A percentile compares a stretch with the other conserved stretches of the same genome.
These are phyloP conservation scores for Gardenia jasminoides DNA, from an alignment of 257 asterid genomes.

Conservation along the genomic window DNA sequence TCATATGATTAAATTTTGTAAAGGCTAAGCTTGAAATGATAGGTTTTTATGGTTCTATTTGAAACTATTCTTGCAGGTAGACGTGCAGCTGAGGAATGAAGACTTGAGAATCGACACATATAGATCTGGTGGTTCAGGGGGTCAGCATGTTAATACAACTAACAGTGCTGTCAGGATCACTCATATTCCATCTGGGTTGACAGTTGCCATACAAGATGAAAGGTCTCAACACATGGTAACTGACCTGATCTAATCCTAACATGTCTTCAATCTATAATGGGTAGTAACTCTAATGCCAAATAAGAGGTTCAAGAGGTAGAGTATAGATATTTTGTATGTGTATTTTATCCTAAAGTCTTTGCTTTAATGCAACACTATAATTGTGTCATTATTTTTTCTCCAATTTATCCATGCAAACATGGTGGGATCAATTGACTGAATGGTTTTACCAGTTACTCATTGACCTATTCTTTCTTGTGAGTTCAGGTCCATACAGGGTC, in stretches of 20 bases:
- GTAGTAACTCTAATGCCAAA: not conserved
- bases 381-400: not conserved
- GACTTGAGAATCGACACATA: slow-evolving; percentile 88
- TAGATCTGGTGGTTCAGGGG: slow-evolving; percentile 96
- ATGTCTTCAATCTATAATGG: not conserved
- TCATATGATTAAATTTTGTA: slow-evolving; percentile 1
- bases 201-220: slow-evolving; percentile 88
- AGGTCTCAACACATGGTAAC: slow-evolving; percentile 90
- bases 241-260: slow-evolving; percentile 14
- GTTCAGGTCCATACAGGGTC: not conserved
- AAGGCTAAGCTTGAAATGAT: not conserved
- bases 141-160: slow-evolving; percentile 93
- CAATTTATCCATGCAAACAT: not conserved
- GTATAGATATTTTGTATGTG: not conserved
- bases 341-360: no score
- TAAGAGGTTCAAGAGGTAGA: not conserved
- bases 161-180: slow-evolving; percentile 96
- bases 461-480: not conserved
- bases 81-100: slow-evolving; percentile 71
- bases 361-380: no score
- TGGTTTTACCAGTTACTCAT: not conserved
- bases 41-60: not conserved
- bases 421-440: not conserved
- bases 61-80: slow-evolving; percentile 57
- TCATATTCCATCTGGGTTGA: slow-evolving; percentile 81